Evolutionary conservation across 1,284 basidiomycete species (phyloP), one percentile per base, ranked within the genome.

Genomic region (Leccinum subfulvum): DNA sequence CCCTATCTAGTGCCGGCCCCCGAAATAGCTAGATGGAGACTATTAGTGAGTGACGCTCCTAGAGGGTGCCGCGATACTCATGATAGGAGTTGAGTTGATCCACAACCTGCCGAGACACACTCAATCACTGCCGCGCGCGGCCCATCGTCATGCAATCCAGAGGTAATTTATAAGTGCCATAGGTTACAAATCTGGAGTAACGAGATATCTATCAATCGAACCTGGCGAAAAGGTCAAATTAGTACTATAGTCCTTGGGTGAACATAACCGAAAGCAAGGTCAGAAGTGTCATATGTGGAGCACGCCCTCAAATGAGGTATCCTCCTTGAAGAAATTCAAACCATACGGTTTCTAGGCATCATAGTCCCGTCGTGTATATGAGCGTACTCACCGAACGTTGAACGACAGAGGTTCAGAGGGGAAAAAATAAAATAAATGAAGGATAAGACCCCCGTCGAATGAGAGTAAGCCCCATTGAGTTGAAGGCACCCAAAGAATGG

Each of bases 391-490:
- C 81, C 75, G 57, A 47, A 58, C 55, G 30, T 54, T 55, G 79
- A 82, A 82, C 81, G 75, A 66, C 78, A 71, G 85, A 76, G 73
- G 82, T 81, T 81, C 83, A 62, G 67, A 65, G 58, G 35, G 16
- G 69, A 41, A 67, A 74, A 18, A 69, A 30, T 64, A 74, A 77
- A 78, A 62, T 64, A 73, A 77, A 78, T 55, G 82, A 86, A 86
- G 83, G 82, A 75, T 28, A 64, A 68, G 65, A 61, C 71, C 71
- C 73, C 77, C 81, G 84, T 82, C 85, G 84, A 80, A 78, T 76
- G 83, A 89, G 88, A 91, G 88, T 91, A 87, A 92, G 90, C 90
- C 90, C 90, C 90, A 91, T 92, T 91, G 83, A 81, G 90, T 91
- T 90, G 81, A 84, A 76, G 80, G 82, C 76, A 53, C 57, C 67